Percentiles rank a stretch among this genome's conserved stretches.
Conservation (phyloP, 169 alveolate species). For the Toxoplasma gondii region DNA sequence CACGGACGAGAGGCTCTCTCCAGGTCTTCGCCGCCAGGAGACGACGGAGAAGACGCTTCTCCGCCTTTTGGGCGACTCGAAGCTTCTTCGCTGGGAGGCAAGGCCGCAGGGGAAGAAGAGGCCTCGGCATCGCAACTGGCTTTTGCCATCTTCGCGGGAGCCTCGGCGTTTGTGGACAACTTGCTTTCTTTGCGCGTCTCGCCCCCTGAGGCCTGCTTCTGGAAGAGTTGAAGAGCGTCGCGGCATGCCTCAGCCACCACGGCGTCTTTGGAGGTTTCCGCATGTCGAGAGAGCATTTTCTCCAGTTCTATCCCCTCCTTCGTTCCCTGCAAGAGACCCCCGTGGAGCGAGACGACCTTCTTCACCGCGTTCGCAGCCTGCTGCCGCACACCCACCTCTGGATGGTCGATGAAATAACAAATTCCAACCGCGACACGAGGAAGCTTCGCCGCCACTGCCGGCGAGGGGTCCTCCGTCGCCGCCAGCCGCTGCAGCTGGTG, state of each 20-base stretch:
- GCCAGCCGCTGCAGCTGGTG: conserved; percentile 69
- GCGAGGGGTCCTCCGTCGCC: conserved; percentile 56
- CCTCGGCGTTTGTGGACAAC: too few relatives aligned
- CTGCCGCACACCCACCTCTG: conserved; percentile 65
- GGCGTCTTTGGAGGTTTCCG: background rate
- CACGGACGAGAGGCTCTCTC: too few relatives aligned
- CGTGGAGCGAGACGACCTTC: conserved; percentile 39
- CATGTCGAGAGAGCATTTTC: conserved; percentile 48
- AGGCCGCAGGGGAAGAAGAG: too few relatives aligned
- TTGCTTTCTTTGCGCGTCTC: background rate
- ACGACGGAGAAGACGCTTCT: too few relatives aligned
- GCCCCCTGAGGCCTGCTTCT: background rate
- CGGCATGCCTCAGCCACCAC: background rate
- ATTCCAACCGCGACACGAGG: conserved; percentile 63
- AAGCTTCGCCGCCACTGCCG: conserved; percentile 61
- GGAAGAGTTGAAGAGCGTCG: background rate
- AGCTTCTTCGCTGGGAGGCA: too few relatives aligned
- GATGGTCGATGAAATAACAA: conserved; percentile 65
- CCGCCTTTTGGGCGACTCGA: too few relatives aligned
- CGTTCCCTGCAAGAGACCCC: conserved; percentile 30
- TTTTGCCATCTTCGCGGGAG: too few relatives aligned
- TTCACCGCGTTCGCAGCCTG: conserved; percentile 63
- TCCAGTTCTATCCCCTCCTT: conserved; percentile 47
- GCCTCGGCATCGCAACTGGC: too few relatives aligned
- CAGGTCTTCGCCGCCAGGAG: too few relatives aligned